Conservation (phyloP, 2,329 filamentous ascomycete species). For the Epichloe hybrida region DNA sequence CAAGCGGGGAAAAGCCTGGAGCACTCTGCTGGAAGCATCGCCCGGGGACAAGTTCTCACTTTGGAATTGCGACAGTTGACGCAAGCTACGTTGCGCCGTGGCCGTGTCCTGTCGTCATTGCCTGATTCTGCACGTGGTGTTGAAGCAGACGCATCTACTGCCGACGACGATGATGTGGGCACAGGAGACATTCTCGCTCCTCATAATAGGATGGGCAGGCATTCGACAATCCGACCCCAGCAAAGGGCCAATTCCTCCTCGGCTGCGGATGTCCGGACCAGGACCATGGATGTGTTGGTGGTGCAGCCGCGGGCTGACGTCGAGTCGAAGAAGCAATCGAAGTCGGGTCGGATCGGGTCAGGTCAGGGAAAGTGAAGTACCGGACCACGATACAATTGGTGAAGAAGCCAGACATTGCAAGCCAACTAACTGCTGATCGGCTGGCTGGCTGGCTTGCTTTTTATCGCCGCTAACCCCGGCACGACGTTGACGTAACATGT, state of each 20-base stretch:
- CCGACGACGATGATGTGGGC: conserved; percentile 17
- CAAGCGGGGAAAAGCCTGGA: background rate
- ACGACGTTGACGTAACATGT: no score
- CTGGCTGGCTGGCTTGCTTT: background rate
- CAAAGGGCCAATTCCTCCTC: background rate
- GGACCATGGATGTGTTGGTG: no score
- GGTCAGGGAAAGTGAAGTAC: no score
- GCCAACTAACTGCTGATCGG: no score
- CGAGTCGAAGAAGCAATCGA: no score
- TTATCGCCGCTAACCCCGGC: conserved; percentile 4
- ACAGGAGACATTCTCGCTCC: conserved; percentile 14
- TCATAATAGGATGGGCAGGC: conserved; percentile 3
- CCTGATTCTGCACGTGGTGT: conserved; percentile 1
- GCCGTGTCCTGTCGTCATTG: conserved; percentile 18
- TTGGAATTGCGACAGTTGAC: conserved; percentile 27
- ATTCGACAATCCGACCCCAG: background rate
- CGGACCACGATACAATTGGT: no score
- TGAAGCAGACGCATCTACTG: conserved; percentile 12
- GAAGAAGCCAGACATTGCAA: no score
- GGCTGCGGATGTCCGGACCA: no score
- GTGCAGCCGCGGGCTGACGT: no score
- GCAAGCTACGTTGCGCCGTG: conserved; percentile 25
- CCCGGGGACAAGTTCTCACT: conserved; percentile 12
- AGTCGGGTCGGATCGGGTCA: no score
- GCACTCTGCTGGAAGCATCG: no score